These are phyloP conservation scores for Phalaenopsis equestris DNA, from an alignment of 106 monocot genomes.

Conservation along the genomic window DNA sequence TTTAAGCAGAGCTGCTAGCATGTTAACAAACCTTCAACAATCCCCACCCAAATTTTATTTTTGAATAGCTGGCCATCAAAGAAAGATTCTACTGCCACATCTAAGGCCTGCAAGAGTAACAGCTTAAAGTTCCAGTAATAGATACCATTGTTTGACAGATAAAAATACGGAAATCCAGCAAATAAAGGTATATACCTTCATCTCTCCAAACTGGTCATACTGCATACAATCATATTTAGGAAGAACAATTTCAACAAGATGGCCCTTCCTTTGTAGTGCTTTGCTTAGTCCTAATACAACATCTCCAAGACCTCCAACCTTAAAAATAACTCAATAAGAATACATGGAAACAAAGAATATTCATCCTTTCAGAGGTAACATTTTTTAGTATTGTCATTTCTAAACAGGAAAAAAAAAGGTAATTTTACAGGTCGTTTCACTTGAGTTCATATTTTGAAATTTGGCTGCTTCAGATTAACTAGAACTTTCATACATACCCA, in stretches of 20 bases:
- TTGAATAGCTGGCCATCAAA: constrained; percentile 77
- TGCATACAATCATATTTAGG: constrained; percentile 97
- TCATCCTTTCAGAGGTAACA: not conserved
- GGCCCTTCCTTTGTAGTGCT: constrained; percentile 79
- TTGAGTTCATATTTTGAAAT: not conserved
- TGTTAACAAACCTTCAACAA: constrained; percentile 42
- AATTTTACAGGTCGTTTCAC: not conserved
- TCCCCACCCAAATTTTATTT: constrained; percentile 91
- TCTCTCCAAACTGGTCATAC: constrained; percentile 32
- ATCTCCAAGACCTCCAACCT: constrained; percentile 97
- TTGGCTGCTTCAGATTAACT: not conserved
- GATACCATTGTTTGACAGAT: not conserved
- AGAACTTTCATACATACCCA: not conserved
- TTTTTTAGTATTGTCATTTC: not conserved
- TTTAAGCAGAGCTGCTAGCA: not conserved
- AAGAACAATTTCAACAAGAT: constrained; percentile 84
- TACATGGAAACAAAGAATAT: constrained; percentile 3
- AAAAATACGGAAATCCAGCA: not conserved
- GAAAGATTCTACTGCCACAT: constrained; percentile 54
- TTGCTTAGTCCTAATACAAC: constrained; percentile 87
- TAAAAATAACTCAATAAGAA: constrained; percentile 4
- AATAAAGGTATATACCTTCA: constrained; percentile 41
- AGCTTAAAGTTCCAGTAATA: not conserved
- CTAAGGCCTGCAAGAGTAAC: constrained; percentile 45
- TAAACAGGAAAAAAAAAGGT: not conserved